A percentile compares a stretch with the other conserved stretches of the same genome.
Conservation (phyloP, 169 alveolate species). For the Plasmodium billcollinsi region DNA sequence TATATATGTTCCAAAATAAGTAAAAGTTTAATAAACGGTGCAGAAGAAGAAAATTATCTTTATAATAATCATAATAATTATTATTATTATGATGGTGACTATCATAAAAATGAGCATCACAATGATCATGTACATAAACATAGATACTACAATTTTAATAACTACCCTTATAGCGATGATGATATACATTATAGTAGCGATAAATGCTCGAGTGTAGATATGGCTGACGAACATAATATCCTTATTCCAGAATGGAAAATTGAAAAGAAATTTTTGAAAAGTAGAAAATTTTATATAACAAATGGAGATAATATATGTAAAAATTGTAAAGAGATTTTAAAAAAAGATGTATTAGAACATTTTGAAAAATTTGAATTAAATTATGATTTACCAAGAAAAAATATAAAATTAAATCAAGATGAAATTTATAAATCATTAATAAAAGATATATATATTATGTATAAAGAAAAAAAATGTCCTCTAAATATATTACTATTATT, state of each 20-base stretch:
- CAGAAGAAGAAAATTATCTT: too few species aligned
- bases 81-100: too few species aligned
- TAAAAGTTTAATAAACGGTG: too few species aligned
- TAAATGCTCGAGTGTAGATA: neutral
- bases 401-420: conserved; percentile 21
- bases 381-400: conserved; percentile 52
- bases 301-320: conserved; percentile 36
- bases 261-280: conserved; percentile 17
- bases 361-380: conserved; percentile 63
- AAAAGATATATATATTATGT: conserved; percentile 44
- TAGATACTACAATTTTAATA: neutral
- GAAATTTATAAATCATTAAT: conserved; percentile 50
- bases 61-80: too few species aligned
- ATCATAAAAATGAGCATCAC: too few species aligned
- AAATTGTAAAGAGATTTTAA: conserved; percentile 21
- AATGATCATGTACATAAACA: neutral
- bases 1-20: too few species aligned
- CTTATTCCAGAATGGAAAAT: conserved; percentile 24
- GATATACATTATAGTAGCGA: neutral
- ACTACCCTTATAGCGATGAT: neutral
- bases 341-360: conserved; percentile 25
- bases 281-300: conserved; percentile 29
- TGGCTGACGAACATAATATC: neutral
- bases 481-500: conserved; percentile 35
- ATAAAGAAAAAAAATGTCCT: conserved; percentile 59